Base-by-base conservation (phyloP, 768 basidiomycete genomes). In the Xerocomus potaroensis region DNA sequence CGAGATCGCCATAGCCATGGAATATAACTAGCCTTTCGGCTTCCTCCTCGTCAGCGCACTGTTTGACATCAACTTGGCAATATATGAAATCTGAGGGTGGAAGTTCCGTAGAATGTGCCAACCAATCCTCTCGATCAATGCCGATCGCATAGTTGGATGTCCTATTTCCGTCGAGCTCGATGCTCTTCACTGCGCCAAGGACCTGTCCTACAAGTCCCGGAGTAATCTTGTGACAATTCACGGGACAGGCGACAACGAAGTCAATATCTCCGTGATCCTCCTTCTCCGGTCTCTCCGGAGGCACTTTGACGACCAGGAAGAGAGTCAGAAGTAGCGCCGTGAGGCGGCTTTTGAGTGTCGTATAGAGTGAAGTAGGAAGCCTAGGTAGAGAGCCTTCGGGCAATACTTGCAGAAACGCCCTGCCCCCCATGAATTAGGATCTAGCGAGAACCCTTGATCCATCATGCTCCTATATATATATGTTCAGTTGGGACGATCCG, bases 1-100 rank as follows among this genome's bases (percentile, higher is more conserved):
- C 81, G 15, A 87, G 69, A 54, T 87, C 86, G 8, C 86, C 86
- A 54, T 85, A 87, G 1, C 78, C 75, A 47, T 79, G 73, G 55
- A 77, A 77, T 62, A 84, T 77, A 19, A 71, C 58, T 14, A 77
- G 62, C 18, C 79, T 69, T 19, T 80, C 70, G 62, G 67, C 78
- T 55, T 78, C 78, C 16, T 66, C 71, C 55, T 64, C 63, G 59
- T 78, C 72, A 3, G 55, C 59, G 55, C 82, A 84, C 3, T 83
- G 74, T 50, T 78, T 73, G 14, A 87, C 72, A 53, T 88, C 87
- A 8, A 87, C 76, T 70, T 89, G 76, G 33, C 64, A 58, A 42
- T 64, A 68, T 38, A 64, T 43, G 29, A 41, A 27, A 8, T 45
- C 51, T 15, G 38, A 44, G 12, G 48, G 51, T 24, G 30, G 27